These are phyloP conservation scores for Phytophthora crassamura DNA, from an alignment of 352 stramenopile species.

Conservation along the genomic window DNA sequence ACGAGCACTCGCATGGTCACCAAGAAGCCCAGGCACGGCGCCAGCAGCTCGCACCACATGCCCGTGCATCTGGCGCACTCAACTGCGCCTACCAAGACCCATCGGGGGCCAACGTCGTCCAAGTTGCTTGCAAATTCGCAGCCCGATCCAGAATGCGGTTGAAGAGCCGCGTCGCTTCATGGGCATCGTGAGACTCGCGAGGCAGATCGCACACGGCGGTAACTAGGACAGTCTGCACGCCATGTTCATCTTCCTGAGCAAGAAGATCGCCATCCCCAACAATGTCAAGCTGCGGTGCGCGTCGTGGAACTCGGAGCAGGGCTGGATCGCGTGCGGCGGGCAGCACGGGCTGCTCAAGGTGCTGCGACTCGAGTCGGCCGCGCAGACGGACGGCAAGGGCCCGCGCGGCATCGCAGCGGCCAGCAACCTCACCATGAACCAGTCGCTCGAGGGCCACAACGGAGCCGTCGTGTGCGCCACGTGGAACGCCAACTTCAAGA, in stretches of 20 bases:
- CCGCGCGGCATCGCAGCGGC: conserved; percentile 84
- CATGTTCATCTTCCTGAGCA: conserved; percentile 97
- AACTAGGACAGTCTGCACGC: not conserved
- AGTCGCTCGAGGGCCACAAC: conserved; percentile 94
- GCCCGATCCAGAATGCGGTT: conserved; percentile 7
- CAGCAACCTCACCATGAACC: conserved; percentile 95
- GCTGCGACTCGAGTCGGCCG: conserved; percentile 86
- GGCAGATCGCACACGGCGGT: not conserved
- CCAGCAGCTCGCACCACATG: too few relatives aligned
- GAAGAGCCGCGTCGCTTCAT: conserved; percentile 34
- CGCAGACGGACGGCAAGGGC: conserved; percentile 71
- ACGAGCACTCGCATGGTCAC: not conserved
- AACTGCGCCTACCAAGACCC: too few relatives aligned
- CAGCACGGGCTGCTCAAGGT: conserved; percentile 95
- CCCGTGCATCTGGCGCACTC: not conserved
- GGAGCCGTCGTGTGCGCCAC: conserved; percentile 90
- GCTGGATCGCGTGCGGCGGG: conserved; percentile 95
- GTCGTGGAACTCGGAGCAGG: conserved; percentile 93
- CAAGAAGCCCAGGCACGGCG: conserved; percentile 6
- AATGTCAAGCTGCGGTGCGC: conserved; percentile 91
- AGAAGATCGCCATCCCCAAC: conserved; percentile 96
- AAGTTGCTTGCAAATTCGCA: not conserved
- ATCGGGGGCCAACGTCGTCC: not conserved
- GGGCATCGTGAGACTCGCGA: not conserved
- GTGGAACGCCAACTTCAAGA: conserved; percentile 95